A percentile compares a stretch with the other conserved stretches of the same genome.
These are phyloP conservation scores for Periconia macrospinosa DNA, from an alignment of 2,329 filamentous ascomycete genomes.

Conservation along the genomic window DNA sequence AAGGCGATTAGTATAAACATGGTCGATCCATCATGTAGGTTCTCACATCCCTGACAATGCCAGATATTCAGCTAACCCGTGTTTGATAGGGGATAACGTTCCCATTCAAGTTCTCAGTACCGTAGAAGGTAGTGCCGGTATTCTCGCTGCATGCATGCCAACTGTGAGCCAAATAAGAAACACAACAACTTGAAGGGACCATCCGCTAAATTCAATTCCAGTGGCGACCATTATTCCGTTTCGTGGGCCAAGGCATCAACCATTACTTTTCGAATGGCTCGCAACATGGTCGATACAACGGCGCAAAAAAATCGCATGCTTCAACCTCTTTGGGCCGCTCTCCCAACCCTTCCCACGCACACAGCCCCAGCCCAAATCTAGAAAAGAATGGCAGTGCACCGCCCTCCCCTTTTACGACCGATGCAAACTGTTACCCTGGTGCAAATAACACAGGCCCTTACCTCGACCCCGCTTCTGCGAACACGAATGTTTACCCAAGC, in stretches of 20 bases:
- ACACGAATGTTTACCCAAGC: background rate
- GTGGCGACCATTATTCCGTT: constrained; percentile 18
- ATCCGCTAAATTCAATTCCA: constrained; percentile 14
- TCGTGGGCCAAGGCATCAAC: constrained; percentile 9
- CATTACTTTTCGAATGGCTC: constrained; percentile 4
- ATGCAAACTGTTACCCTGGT: too few species aligned
- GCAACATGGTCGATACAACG: background rate
- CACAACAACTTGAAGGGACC: constrained; percentile 2
- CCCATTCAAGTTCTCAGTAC: constrained; percentile 8
- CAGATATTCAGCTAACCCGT: background rate
- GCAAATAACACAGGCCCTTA: background rate
- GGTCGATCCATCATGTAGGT: constrained; percentile 13
- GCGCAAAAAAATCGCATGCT: background rate
- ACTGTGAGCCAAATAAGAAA: background rate
- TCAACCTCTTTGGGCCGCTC: background rate
- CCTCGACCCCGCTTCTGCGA: background rate
- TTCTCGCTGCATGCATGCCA: background rate
- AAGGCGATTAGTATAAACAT: constrained; percentile 8
- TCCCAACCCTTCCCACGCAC: background rate
- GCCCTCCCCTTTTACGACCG: background rate
- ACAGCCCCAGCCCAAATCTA: background rate
- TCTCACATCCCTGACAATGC: background rate
- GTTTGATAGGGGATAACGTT: constrained; percentile 10
- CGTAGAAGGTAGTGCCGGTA: constrained; percentile 5
- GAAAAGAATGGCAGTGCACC: too few species aligned